A percentile compares a stretch with the other conserved stretches of the same genome.
These are phyloP conservation scores for Penicillium hordei DNA, from an alignment of 2,329 filamentous ascomycete genomes.

Conservation along the genomic window DNA sequence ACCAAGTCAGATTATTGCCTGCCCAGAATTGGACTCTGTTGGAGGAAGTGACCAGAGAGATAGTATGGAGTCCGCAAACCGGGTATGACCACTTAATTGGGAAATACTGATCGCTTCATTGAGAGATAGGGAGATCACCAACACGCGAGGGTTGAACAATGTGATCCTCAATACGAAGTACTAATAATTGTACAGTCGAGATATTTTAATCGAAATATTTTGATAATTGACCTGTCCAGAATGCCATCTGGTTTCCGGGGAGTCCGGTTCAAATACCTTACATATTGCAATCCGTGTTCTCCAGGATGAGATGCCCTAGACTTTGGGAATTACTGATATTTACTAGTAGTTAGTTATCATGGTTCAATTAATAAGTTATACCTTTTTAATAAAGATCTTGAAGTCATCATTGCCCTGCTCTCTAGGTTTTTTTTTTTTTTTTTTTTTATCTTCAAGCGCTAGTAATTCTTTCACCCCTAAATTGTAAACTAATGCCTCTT, in stretches of 20 bases:
- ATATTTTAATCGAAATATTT: not conserved
- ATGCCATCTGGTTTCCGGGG: not conserved
- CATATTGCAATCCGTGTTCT: not conserved
- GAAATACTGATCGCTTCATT: slow-evolving; percentile 15
- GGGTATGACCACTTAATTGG: slow-evolving; percentile 39
- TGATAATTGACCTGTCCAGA: not conserved
- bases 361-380: too few species aligned
- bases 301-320: too few species aligned
- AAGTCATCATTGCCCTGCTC: too few species aligned
- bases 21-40: slow-evolving; percentile 42
- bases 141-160: not conserved
- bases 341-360: too few species aligned
- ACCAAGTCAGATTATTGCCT: slow-evolving; percentile 39
- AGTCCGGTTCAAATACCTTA: not conserved
- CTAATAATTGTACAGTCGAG: too few species aligned
- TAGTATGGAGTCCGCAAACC: slow-evolving; percentile 39
- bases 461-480: not conserved
- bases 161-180: too few species aligned
- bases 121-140: not conserved
- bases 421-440: too few species aligned
- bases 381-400: too few species aligned
- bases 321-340: too few species aligned
- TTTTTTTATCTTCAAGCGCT: not conserved
- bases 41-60: slow-evolving; percentile 29
- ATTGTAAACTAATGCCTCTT: not conserved